phyloP scores from a whole-genome alignment of 2,329 filamentous ascomycete genomes.

The Bipolaris cookei region DNA sequence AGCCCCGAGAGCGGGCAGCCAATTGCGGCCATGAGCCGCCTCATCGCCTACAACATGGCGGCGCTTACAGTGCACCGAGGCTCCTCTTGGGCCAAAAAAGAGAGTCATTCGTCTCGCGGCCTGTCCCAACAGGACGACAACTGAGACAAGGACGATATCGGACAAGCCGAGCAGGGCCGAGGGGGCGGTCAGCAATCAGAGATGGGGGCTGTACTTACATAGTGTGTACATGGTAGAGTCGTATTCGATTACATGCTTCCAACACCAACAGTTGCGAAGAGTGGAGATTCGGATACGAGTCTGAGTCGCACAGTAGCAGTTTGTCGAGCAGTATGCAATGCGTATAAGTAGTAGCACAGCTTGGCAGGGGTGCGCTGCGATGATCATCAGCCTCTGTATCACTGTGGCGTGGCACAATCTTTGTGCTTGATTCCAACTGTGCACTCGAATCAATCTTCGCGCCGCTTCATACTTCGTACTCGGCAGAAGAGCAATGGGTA shows the following conservation, averaged over 20 bases:
- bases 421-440: background rate
- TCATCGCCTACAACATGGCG: slow-evolving; percentile 8
- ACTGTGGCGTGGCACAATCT: background rate
- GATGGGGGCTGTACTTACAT: background rate
- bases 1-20: slow-evolving; percentile 12
- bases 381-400: background rate
- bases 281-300: background rate
- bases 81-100: background rate
- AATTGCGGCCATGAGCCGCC: slow-evolving; percentile 12
- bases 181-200: background rate
- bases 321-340: background rate
- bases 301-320: background rate
- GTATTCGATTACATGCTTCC: too few species aligned
- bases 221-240: background rate
- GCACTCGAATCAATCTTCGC: background rate
- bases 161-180: slow-evolving; percentile 10
- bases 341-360: background rate
- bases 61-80: slow-evolving; percentile 21
- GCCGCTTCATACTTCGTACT: background rate
- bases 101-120: background rate
- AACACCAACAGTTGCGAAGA: background rate
- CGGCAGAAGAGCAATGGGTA: background rate
- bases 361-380: background rate
- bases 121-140: slow-evolving; percentile 4
- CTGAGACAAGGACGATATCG: slow-evolving; percentile 13